Percentiles rank a stretch among this genome's conserved stretches.
These are phyloP conservation scores for Pleurotus platypus DNA, from an alignment of 768 basidiomycete species.

Conservation along the genomic window DNA sequence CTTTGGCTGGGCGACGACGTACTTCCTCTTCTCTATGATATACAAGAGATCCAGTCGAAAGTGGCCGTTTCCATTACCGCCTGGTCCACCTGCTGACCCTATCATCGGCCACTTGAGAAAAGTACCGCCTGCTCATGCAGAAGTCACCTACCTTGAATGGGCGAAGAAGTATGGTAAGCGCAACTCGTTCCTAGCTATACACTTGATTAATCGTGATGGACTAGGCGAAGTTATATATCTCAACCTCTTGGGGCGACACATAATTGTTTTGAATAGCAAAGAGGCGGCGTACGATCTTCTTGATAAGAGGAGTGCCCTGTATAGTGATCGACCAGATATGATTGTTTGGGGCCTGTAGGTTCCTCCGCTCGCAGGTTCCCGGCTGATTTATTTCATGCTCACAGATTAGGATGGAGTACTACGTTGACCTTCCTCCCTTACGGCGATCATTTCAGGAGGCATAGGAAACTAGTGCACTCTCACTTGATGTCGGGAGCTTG, in stretches of 20 bases:
- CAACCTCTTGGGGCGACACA: constrained; percentile 38
- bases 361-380: not conserved
- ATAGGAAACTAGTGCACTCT: constrained; percentile 36
- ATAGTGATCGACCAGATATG: constrained; percentile 47
- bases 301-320: constrained; percentile 49
- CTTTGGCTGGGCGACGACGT: not conserved
- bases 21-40: not conserved
- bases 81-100: constrained; percentile 43
- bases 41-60: not conserved
- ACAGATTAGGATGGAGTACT: not conserved
- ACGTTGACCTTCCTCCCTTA: constrained; percentile 4
- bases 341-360: constrained; percentile 45
- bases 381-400: not conserved
- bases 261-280: constrained; percentile 46
- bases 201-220: not conserved
- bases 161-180: constrained; percentile 39
- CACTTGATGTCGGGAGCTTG: constrained; percentile 23
- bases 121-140: constrained; percentile 33
- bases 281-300: constrained; percentile 43
- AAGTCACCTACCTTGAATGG: constrained; percentile 38
- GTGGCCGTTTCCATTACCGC: constrained; percentile 24
- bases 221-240: constrained; percentile 41
- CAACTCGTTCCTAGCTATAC: not conserved
- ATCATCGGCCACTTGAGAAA: constrained; percentile 48
- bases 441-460: constrained; percentile 46